Percentiles rank a stretch among this genome's conserved stretches.
phyloP scores from a whole-genome alignment of 1,284 basidiomycete species.

The Wallemia ichthyophaga region DNA sequence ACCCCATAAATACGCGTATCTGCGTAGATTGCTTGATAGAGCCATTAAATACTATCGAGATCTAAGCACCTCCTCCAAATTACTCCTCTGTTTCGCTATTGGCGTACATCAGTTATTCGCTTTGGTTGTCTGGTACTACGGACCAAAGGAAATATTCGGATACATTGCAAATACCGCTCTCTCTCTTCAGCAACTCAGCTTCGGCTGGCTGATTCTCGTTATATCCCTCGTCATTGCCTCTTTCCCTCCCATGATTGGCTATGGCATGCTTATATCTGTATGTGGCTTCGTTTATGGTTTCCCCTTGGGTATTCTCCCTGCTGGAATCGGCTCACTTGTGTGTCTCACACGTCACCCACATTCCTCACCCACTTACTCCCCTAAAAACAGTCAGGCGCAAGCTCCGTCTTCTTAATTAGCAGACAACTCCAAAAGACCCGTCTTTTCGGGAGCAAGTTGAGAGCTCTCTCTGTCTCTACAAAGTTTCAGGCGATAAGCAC shows the following conservation, averaged over 20 bases:
- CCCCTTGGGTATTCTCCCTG: constrained; percentile 34
- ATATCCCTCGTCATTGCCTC: constrained; percentile 26
- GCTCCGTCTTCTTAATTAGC: constrained; percentile 22
- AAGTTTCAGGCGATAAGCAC: constrained; percentile 23
- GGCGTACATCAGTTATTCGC: not conserved
- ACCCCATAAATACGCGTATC: not conserved
- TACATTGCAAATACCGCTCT: not conserved
- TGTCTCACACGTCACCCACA: constrained; percentile 28
- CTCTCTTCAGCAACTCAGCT: not conserved
- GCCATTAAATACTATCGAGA: not conserved
- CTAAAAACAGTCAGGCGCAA: constrained; percentile 27
- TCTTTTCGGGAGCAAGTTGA: constrained; percentile 26
- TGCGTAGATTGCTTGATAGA: not conserved
- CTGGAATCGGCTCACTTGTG: constrained; percentile 34
- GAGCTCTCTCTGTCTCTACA: constrained; percentile 11
- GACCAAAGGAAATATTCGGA: not conserved
- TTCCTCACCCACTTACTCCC: constrained; percentile 30
- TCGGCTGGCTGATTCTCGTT: constrained; percentile 3
- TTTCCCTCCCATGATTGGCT: constrained; percentile 48
- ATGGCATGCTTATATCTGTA: constrained; percentile 31
- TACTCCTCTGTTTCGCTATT: not conserved
- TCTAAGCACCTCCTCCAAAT: not conserved
- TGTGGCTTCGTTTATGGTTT: constrained; percentile 57
- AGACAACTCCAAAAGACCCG: constrained; percentile 26
- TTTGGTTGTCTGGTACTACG: not conserved